Percentiles rank a stretch among this genome's conserved stretches.
Evolutionary conservation across 2,329 filamentous ascomycete species (phyloP).

Genomic region (Chrysoporthe austroafricana): DNA sequence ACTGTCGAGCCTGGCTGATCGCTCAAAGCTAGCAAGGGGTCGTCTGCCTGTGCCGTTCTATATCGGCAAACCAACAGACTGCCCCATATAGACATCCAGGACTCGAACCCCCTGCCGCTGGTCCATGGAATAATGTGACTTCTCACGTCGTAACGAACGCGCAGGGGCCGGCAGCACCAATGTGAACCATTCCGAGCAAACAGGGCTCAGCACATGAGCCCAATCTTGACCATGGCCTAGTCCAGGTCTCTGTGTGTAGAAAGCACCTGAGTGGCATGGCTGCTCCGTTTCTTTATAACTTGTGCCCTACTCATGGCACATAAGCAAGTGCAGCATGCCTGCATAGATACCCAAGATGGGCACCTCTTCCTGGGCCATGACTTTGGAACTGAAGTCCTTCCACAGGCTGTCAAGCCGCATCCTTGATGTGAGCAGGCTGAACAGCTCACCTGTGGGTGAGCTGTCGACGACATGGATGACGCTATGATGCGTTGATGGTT

Average conservation of each 20-base stretch:
- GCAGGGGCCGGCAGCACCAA: no score
- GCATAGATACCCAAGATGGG: no score
- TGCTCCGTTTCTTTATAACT: background rate
- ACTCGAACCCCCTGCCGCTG: background rate
- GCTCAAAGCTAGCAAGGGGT: background rate
- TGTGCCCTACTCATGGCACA: background rate
- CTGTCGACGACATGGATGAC: background rate
- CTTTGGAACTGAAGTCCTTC: background rate
- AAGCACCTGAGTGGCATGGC: background rate
- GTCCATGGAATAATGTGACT: slow-evolving; percentile 17
- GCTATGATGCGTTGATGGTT: background rate
- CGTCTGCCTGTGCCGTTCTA: background rate
- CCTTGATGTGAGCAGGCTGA: background rate
- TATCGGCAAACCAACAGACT: background rate
- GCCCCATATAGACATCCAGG: background rate
- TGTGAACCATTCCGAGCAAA: background rate
- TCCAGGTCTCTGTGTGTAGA: no score
- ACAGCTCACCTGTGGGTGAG: no score
- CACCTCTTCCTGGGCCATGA: background rate
- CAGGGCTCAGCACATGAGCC: background rate
- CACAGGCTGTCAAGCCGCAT: background rate
- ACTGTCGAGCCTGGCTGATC: background rate
- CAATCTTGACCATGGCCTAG: no score
- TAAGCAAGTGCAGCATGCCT: background rate
- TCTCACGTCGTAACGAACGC: slow-evolving; percentile 7